These are phyloP conservation scores for Macrocybe gigantea DNA, from an alignment of 768 basidiomycete genomes.

Conservation along the genomic window DNA sequence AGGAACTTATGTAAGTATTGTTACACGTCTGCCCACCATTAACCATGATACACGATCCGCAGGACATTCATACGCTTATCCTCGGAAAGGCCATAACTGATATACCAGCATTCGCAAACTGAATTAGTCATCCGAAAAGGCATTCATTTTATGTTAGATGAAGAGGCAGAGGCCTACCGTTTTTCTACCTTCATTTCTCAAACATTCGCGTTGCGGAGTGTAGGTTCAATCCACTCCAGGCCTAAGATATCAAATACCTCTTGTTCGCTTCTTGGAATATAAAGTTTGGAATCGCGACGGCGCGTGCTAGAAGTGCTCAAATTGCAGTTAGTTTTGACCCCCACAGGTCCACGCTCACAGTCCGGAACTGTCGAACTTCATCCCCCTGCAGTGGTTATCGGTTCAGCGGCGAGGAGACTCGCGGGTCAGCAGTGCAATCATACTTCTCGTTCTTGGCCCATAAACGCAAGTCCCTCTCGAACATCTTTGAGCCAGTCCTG, in stretches of 20 bases:
- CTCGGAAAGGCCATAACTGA: constrained; percentile 92
- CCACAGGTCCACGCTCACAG: constrained; percentile 39
- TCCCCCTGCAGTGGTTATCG: constrained; percentile 38
- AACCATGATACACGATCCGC: constrained; percentile 2
- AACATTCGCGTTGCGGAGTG: constrained; percentile 64
- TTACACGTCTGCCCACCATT: constrained; percentile 7
- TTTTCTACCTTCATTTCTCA: constrained; percentile 18
- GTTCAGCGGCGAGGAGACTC: constrained; percentile 1
- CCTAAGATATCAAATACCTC: constrained; percentile 72
- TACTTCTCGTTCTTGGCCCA: constrained; percentile 67
- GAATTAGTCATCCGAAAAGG: constrained; percentile 6
- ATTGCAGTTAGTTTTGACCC: too few relatives aligned
- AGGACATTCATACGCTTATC: constrained; percentile 91
- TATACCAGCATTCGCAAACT: constrained; percentile 77
- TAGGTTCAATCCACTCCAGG: constrained; percentile 66
- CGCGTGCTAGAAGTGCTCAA: constrained; percentile 38
- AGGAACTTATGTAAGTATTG: constrained; percentile 54
- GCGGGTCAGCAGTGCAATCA: constrained; percentile 6
- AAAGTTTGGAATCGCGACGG: constrained; percentile 54
- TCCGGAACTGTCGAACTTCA: constrained; percentile 82
- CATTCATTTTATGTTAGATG: background rate
- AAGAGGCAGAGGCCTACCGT: background rate
- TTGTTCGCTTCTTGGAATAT: constrained; percentile 58
- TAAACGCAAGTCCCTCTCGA: constrained; percentile 76
- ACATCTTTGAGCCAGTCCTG: constrained; percentile 88